Conservation (phyloP, 768 basidiomycete genomes). For the Leccinum disarticulatum region DNA sequence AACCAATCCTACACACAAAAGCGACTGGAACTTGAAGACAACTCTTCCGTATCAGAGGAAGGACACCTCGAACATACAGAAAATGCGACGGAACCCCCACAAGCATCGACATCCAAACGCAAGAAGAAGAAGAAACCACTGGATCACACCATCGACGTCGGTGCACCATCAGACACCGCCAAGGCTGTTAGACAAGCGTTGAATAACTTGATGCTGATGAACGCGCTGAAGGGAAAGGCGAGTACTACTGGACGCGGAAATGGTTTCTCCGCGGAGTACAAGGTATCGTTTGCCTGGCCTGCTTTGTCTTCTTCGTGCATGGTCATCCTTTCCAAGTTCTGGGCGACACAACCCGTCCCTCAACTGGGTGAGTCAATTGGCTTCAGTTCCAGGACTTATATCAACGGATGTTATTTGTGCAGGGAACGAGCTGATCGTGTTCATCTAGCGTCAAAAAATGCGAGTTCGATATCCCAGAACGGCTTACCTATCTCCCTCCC, state of each 20-base stretch:
- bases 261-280: constrained; percentile 85
- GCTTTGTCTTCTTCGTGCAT: constrained; percentile 7
- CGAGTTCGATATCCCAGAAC: neutral
- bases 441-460: neutral
- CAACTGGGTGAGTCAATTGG: constrained; percentile 56
- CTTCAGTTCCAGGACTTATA: neutral
- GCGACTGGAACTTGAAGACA: constrained; percentile 38
- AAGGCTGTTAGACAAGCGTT: constrained; percentile 68
- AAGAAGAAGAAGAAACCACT: constrained; percentile 90
- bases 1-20: constrained; percentile 37
- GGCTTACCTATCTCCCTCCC: no score
- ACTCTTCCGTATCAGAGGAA: constrained; percentile 30
- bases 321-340: constrained; percentile 60
- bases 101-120: constrained; percentile 48
- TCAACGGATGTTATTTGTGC: constrained; percentile 1
- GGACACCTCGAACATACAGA: constrained; percentile 24
- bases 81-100: constrained; percentile 15
- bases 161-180: constrained; percentile 56
- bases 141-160: constrained; percentile 61
- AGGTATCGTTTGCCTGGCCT: constrained; percentile 47
- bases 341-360: constrained; percentile 97
- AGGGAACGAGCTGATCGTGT: constrained; percentile 49
- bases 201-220: constrained; percentile 81
- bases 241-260: constrained; percentile 73
- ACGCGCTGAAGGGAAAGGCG: constrained; percentile 79